Evolutionary conservation across 805 yeast species (phyloP), one percentile per base, ranked within the genome.

Genomic region (Scheffersomyces coipomensis): DNA sequence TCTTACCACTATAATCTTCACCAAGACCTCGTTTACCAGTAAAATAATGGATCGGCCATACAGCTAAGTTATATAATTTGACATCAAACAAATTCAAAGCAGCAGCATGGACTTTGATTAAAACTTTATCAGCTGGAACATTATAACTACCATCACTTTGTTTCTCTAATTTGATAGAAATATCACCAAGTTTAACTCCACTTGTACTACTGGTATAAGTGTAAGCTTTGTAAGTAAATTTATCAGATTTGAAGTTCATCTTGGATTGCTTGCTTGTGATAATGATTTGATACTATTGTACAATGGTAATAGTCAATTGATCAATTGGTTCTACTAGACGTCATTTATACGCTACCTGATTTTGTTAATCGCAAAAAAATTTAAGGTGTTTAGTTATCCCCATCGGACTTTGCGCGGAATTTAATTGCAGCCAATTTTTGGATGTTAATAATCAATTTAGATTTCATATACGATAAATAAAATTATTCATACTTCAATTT

Each of bases 61-160:
- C 29, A 4, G 53, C 46, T 3, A 53, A 27, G 18, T 48, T 42
- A 30, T 58, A 48, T 37, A 63, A 29, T 13, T 57, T 31, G 16
- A 53, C 16, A 36, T 66, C 71, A 11, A 62, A 52, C 3, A 68
- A 69, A 39, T 66, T 66, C 39, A 66, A 55, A 1, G 67, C 58
- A 6, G 62, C 63, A 9, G 58, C 39, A 25, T 52, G 56, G 19
- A 64, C 53, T 42, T 66, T 65, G 19, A 66, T 53, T 38, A 66
- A 49, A 18, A 62, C 47, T 16, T 55, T 40, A 34, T 49, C 35
- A n/a, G 41, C 25, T 11, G 40, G 36, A 3, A 51, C 54, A 16
- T 35, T 42, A 30, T 39, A 52, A 10, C 38, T 40, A 12, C 54
- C 55, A 38, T 47, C 34, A 21, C 22, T 39, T 25, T 47, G 42